Percentiles rank a stretch among this genome's conserved stretches.
Evolutionary conservation across 371 early-diverging fungal genomes (phyloP).

Genomic region (Fennellomyces sp.): DNA sequence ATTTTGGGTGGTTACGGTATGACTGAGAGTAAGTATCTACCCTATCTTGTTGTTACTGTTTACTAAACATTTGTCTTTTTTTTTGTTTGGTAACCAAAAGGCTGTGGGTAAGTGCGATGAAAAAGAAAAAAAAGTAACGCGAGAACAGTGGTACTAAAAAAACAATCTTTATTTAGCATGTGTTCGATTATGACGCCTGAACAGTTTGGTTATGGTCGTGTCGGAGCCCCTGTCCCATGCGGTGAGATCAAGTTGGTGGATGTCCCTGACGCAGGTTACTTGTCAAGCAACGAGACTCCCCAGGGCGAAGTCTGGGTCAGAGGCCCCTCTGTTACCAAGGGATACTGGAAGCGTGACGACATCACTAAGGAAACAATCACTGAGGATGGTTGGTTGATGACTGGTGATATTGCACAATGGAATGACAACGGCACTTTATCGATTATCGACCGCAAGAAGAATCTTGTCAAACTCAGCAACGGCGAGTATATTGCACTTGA

Average conservation of each 20-base stretch:
- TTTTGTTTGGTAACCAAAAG: conserved; percentile 17
- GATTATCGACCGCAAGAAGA: conserved; percentile 86
- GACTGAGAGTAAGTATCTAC: conserved; percentile 52
- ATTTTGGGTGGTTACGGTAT: conserved; percentile 94
- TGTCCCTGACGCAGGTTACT: conserved; percentile 82
- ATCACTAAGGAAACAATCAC: conserved; percentile 76
- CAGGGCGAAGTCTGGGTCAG: conserved; percentile 89
- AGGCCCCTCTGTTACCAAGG: conserved; percentile 73
- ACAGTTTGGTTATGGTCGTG: conserved; percentile 65
- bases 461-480: conserved; percentile 75
- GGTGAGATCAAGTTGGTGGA: conserved; percentile 92
- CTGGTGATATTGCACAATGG: conserved; percentile 93
- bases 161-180: conserved; percentile 42
- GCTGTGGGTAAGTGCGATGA: conserved; percentile 35
- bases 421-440: conserved; percentile 67
- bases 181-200: conserved; percentile 68
- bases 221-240: conserved; percentile 86
- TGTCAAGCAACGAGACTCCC: conserved; percentile 71
- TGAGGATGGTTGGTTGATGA: conserved; percentile 87
- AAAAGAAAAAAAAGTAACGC: not conserved
- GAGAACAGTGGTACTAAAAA: not conserved
- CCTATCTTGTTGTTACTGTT: not conserved
- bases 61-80: not conserved
- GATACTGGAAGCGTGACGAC: conserved; percentile 75
- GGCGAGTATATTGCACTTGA: conserved; percentile 99